A percentile compares a stretch with the other conserved stretches of the same genome.
These are phyloP conservation scores for Crithidia acanthocephali DNA, from an alignment of 208 protist species.

Conservation along the genomic window DNA sequence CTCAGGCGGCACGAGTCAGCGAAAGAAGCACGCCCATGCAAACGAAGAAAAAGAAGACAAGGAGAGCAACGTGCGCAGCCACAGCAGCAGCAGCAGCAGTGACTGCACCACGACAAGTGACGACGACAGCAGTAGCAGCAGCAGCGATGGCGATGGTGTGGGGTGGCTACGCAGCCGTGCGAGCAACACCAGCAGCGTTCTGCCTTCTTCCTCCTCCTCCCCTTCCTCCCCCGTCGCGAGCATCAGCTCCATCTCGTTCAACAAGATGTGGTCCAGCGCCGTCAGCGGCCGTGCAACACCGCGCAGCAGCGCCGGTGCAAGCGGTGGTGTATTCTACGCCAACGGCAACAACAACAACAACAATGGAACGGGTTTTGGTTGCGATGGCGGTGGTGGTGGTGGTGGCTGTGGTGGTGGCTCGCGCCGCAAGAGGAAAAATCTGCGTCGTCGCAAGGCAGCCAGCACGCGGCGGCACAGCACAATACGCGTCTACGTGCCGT, in stretches of 20 bases:
- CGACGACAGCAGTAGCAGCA: constrained; percentile 1
- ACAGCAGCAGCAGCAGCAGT: neutral
- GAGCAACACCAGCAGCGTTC: neutral
- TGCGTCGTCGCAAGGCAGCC: constrained; percentile 15
- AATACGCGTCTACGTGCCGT: constrained; percentile 38
- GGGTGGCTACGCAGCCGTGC: neutral
- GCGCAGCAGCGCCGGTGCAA: constrained; percentile 1
- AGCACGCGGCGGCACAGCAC: constrained; percentile 20
- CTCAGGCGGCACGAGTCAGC: no score
- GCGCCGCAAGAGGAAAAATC: constrained; percentile 14
- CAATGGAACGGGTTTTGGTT: neutral
- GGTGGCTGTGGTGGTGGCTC: neutral
- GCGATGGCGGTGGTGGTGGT: neutral
- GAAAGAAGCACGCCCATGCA: no score
- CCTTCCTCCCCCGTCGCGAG: constrained; percentile 24
- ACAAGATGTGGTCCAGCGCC: constrained; percentile 18
- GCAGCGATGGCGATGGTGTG: neutral
- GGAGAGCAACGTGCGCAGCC: no score
- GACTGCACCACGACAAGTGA: neutral
- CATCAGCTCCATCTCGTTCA: constrained; percentile 26
- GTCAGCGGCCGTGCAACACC: constrained; percentile 30
- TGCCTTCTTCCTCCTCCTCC: constrained; percentile 10
- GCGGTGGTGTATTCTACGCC: neutral
- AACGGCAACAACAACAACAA: neutral
- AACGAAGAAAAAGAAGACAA: no score